Evolutionary conservation across 2,329 filamentous ascomycete species (phyloP).

Genomic region (Colletotrichum sp.): DNA sequence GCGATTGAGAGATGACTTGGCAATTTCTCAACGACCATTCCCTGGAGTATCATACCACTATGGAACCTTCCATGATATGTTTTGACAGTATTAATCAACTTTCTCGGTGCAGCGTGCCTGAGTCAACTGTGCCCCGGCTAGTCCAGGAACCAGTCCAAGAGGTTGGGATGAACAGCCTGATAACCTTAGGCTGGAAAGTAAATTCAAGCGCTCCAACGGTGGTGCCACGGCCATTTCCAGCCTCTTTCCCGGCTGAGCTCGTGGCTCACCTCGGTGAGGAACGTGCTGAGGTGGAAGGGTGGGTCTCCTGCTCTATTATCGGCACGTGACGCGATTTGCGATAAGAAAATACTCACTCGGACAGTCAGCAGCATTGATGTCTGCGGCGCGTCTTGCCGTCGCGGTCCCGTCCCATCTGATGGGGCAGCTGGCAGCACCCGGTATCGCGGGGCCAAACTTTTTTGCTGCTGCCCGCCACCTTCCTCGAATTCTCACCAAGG

Average conservation of each 20-base stretch:
- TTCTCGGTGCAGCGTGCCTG: background rate
- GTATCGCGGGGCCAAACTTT: conserved; percentile 26
- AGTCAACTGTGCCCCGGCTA: background rate
- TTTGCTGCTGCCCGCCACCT: conserved; percentile 17
- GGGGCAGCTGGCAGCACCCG: conserved; percentile 13
- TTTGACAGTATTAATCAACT: background rate
- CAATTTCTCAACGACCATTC: background rate
- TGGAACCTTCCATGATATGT: background rate
- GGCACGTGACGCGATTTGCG: background rate
- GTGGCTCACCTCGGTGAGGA: background rate
- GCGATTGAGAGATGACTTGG: background rate
- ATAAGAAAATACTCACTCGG: background rate
- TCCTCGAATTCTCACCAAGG: conserved; percentile 8
- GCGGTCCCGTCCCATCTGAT: background rate
- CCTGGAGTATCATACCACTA: background rate
- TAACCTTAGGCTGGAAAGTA: background rate
- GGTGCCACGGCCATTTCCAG: background rate
- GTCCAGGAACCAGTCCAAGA: background rate
- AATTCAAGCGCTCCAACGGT: background rate
- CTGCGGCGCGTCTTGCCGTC: background rate
- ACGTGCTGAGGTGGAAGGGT: background rate
- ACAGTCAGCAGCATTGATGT: background rate
- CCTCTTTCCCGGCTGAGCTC: background rate
- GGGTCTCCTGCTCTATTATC: background rate
- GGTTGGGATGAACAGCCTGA: conserved; percentile 13